Percentiles rank a stretch among this genome's conserved stretches.
Evolutionary conservation across 345 rosid species (phyloP).

Genomic region (Lenwebbia sp.): DNA sequence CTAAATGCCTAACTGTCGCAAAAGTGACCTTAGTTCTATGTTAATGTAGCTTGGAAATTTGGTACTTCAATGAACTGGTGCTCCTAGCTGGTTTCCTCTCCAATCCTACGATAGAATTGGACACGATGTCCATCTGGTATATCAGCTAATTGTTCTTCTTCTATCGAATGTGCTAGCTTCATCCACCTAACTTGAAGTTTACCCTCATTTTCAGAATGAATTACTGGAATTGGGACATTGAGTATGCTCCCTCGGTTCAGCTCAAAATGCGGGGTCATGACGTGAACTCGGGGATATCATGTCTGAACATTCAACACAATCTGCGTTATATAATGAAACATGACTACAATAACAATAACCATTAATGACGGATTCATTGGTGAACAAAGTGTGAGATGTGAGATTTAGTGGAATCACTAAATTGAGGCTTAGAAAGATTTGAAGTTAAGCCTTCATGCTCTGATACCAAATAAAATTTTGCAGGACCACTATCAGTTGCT

Average conservation of each 20-base stretch:
- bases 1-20: background rate
- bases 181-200: background rate
- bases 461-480: no score
- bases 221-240: slow-evolving; percentile 72
- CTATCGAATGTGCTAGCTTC: background rate
- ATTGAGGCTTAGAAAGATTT: no score
- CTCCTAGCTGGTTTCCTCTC: slow-evolving; percentile 69
- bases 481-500: no score
- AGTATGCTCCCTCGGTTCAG: slow-evolving; percentile 1
- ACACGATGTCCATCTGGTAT: slow-evolving; percentile 80
- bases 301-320: background rate
- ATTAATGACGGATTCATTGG: background rate
- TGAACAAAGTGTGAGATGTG: background rate
- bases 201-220: slow-evolving; percentile 42
- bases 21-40: background rate
- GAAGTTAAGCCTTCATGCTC: no score
- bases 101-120: slow-evolving; percentile 57
- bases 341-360: background rate
- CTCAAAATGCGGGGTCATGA: background rate
- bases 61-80: slow-evolving; percentile 89
- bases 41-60: slow-evolving; percentile 66
- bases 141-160: background rate
- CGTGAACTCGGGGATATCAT: background rate
- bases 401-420: no score
- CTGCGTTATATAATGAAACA: background rate